phyloP scores from a whole-genome alignment of 495 filamentous ascomycete species.

The Hypomontagnella monticulosa region DNA sequence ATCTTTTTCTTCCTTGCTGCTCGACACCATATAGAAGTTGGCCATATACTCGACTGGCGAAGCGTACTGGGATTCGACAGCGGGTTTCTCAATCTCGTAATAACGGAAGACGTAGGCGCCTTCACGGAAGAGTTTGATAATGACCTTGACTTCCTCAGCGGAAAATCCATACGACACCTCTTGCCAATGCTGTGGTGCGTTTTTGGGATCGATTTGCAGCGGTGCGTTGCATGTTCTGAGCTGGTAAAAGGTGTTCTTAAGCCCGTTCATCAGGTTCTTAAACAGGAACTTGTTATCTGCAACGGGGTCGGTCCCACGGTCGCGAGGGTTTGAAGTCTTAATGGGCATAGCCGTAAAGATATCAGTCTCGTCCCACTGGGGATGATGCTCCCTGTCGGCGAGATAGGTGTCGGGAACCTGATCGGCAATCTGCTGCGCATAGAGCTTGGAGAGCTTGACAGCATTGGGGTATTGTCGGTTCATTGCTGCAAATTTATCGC shows the following conservation, averaged over 20 bases:
- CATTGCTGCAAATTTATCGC: constrained; percentile 98
- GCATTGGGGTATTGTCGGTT: constrained; percentile 94
- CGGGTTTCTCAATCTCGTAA: constrained; percentile 86
- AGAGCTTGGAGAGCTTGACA: constrained; percentile 84
- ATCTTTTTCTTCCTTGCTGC: constrained; percentile 96
- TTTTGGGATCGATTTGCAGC: constrained; percentile 75
- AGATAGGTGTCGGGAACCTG: constrained; percentile 79
- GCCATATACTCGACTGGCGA: constrained; percentile 89
- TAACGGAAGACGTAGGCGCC: constrained; percentile 96
- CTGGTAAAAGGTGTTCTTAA: constrained; percentile 97
- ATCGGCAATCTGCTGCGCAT: constrained; percentile 72
- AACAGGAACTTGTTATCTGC: constrained; percentile 98
- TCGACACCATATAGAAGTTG: constrained; percentile 90
- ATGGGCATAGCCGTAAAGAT: constrained; percentile 97
- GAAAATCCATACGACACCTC: constrained; percentile 97
- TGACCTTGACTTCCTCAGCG: constrained; percentile 94
- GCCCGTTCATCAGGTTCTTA: constrained; percentile 95
- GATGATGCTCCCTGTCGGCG: constrained; percentile 78
- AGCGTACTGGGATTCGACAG: constrained; percentile 75
- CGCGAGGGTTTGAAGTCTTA: constrained; percentile 91
- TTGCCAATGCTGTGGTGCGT: constrained; percentile 88
- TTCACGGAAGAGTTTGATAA: constrained; percentile 97
- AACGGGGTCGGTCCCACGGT: constrained; percentile 91
- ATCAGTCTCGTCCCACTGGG: constrained; percentile 97
- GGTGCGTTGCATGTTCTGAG: constrained; percentile 83